These are phyloP conservation scores for Bothriochloa decipiens DNA, from an alignment of 176 grass and related monocot genomes.

Conservation along the genomic window DNA sequence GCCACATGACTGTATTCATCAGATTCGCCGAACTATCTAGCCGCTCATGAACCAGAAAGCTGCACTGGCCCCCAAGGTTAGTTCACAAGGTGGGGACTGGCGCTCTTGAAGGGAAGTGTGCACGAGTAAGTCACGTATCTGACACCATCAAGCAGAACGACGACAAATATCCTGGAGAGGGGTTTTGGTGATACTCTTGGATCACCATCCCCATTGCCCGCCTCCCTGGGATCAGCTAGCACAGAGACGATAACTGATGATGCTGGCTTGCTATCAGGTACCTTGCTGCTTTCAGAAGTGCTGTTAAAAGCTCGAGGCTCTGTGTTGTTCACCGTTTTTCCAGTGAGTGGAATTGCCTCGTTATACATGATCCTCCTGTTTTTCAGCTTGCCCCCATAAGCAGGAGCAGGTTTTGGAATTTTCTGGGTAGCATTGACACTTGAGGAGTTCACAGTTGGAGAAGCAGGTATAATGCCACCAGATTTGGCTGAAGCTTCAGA, in stretches of 20 bases:
- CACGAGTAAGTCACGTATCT: constrained; percentile 99
- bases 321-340: constrained; percentile 70
- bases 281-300: constrained; percentile 71
- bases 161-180: constrained; percentile 87
- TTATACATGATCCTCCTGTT: constrained; percentile 88
- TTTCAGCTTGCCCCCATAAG: constrained; percentile 55
- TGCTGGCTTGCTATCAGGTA: constrained; percentile 64
- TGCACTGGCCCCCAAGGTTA: constrained; percentile 23
- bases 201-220: constrained; percentile 74
- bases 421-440: constrained; percentile 65
- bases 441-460: constrained; percentile 61
- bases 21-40: not conserved
- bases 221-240: constrained; percentile 93
- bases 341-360: constrained; percentile 74
- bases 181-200: constrained; percentile 68
- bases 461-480: constrained; percentile 67
- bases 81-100: constrained; percentile 77
- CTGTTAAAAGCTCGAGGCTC: constrained; percentile 53
- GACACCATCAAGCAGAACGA: constrained; percentile 84
- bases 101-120: constrained; percentile 84
- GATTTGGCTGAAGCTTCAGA: constrained; percentile 52
- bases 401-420: constrained; percentile 38
- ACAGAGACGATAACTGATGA: constrained; percentile 86
- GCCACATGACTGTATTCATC: constrained; percentile 18
- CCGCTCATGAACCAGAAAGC: constrained; percentile 2